Percentiles rank a stretch among this genome's conserved stretches.
Evolutionary conservation across 768 basidiomycete genomes (phyloP).

Genomic region (Tylopilus plumbeoviolaceoides): DNA sequence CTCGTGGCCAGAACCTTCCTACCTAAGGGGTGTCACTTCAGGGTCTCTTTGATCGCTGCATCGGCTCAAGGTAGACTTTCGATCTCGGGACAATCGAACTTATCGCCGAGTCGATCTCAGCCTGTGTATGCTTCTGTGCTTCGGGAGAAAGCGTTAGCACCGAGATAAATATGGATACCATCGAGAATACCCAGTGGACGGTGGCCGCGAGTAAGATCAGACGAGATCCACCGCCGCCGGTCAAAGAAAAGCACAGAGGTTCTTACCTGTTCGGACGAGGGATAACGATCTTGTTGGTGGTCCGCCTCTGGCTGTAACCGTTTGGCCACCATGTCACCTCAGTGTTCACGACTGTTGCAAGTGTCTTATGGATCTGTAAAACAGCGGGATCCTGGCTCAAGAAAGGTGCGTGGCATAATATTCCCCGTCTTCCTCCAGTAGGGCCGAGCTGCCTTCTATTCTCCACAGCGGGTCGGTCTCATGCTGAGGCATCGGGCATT

Average conservation of each 20-base stretch:
- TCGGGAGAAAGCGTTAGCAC: constrained; percentile 17
- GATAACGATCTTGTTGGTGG: too few relatives aligned
- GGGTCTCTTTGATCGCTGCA: constrained; percentile 11
- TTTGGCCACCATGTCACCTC: too few relatives aligned
- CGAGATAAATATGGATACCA: constrained; percentile 3
- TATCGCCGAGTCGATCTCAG: constrained; percentile 13
- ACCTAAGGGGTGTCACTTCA: constrained; percentile 15
- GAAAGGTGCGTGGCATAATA: too few relatives aligned
- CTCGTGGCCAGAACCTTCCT: neutral
- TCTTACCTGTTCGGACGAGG: constrained; percentile 1
- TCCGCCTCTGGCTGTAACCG: neutral
- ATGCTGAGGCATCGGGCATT: too few relatives aligned
- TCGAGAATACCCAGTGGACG: constrained; percentile 2
- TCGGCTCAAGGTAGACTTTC: constrained; percentile 11
- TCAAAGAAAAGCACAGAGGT: neutral
- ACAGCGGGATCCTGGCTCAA: too few relatives aligned
- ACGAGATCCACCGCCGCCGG: too few relatives aligned
- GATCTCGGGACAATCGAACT: constrained; percentile 7
- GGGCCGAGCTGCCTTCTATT: too few relatives aligned
- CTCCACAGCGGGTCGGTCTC: too few relatives aligned
- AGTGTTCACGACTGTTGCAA: too few relatives aligned
- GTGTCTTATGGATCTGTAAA: too few relatives aligned
- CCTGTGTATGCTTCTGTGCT: constrained; percentile 13
- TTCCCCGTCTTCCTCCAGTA: too few relatives aligned
- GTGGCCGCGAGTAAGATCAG: neutral